Evolutionary conservation across 2,329 filamentous ascomycete species (phyloP).

Genomic region (Epichloe typhina): DNA sequence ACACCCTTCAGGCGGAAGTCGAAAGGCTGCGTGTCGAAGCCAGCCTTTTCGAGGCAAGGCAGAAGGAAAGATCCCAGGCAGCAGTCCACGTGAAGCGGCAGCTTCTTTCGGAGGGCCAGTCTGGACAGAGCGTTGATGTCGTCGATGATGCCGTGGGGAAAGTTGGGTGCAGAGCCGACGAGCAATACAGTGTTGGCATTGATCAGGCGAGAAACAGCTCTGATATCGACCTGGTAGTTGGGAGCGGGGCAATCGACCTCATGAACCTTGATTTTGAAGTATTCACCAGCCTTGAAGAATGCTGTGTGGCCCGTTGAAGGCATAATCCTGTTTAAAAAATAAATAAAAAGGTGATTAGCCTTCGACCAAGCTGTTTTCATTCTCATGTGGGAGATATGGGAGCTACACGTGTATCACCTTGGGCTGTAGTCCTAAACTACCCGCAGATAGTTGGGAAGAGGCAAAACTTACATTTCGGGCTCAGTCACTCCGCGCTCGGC

Average conservation of each 20-base stretch:
- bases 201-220: slow-evolving; percentile 67
- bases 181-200: slow-evolving; percentile 90
- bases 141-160: slow-evolving; percentile 95
- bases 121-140: slow-evolving; percentile 78
- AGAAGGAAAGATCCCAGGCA: slow-evolving; percentile 93
- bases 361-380: neutral
- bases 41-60: slow-evolving; percentile 83
- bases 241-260: slow-evolving; percentile 78
- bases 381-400: neutral
- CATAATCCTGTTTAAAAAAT: slow-evolving; percentile 51
- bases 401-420: neutral
- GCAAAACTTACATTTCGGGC: slow-evolving; percentile 70
- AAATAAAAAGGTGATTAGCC: neutral
- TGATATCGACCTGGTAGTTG: slow-evolving; percentile 68
- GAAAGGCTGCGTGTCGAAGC: slow-evolving; percentile 77
- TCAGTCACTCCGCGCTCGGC: slow-evolving; percentile 76
- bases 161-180: slow-evolving; percentile 92
- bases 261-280: slow-evolving; percentile 95
- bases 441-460: neutral
- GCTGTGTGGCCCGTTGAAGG: slow-evolving; percentile 91
- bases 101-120: slow-evolving; percentile 62
- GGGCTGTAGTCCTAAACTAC: neutral
- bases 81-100: slow-evolving; percentile 93
- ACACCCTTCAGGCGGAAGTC: slow-evolving; percentile 93
- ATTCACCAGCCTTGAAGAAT: slow-evolving; percentile 87